Conservation (phyloP, 225 moss, liverwort and hornwort species). For the Straminergon stramineum region DNA sequence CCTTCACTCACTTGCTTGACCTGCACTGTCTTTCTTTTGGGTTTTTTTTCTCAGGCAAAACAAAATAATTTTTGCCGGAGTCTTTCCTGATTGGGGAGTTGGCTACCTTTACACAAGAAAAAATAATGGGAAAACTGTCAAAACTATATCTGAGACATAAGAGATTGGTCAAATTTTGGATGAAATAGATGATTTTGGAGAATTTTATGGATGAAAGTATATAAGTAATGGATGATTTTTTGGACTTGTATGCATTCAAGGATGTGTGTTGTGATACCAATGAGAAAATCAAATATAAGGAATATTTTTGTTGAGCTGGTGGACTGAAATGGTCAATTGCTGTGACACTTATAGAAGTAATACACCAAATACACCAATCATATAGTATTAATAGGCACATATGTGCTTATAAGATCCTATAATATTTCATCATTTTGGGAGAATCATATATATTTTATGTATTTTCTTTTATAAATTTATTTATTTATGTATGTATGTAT, state of each 20-base stretch:
- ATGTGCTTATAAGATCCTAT: no score
- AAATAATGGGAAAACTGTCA: no score
- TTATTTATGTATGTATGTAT: no score
- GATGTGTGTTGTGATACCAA: neutral
- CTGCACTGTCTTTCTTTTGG: no score
- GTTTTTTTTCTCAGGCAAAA: neutral
- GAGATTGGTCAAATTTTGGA: neutral
- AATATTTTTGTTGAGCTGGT: neutral
- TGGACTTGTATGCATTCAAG: neutral
- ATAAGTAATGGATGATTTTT: neutral
- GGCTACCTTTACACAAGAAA: no score
- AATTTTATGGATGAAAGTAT: neutral
- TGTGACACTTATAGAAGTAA: neutral
- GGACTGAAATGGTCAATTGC: neutral
- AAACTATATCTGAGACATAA: neutral
- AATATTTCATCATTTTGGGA: no score
- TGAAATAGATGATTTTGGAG: neutral
- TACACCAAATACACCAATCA: neutral
- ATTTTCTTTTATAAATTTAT: no score
- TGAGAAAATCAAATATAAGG: neutral
- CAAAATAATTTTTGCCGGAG: no score
- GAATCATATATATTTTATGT: no score
- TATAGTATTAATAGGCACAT: no score
- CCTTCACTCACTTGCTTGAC: no score
- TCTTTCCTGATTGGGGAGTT: no score